Evolutionary conservation across 2,329 filamentous ascomycete species (phyloP), one percentile per base, ranked within the genome.

Genomic region (Diaporthe sp.): DNA sequence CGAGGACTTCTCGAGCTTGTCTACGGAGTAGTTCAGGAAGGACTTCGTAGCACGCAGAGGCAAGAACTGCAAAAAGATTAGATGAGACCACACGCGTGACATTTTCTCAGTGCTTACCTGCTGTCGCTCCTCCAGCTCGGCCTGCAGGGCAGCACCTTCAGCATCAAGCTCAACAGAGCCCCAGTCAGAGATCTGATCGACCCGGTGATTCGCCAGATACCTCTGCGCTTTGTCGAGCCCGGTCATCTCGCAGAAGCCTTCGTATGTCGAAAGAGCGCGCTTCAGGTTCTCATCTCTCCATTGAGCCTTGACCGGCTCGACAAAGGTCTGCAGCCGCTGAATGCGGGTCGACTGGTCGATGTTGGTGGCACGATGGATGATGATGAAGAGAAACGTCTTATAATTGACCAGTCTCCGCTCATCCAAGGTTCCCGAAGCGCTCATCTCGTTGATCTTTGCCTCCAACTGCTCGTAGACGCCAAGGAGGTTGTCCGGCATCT

Each of bases 341-440:
- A 96, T 88, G 75, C 96, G 94, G 49, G 91, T 85, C n/a, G 88
- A 87, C 25, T 90, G 88, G 78, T 97, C 93, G 46, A 98, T 89
- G 58, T 92, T 92, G 31, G 89, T 92, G 49, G 95, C 92, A 76
- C 97, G 95, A 83, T 98, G 96, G 91, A 97, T 93, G 77, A 99
- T 97, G 75, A 98, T 97, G 82, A 99, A 97, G 0, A 98, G 88
- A 77, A 98, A 96, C 13, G 95, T 96, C 79, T 92, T 94, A 80
- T 97, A 96, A 2, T 96, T 95, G 81, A 97, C 93, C 74, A 94
- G 92, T 44, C 96, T 91, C 81, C 96, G 95, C 80, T 96, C 93
- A 80, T 98, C 96, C 42, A 94, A 86, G 72, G 90, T 89, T 42
- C 94, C 91, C 65, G 94, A 91, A 77, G 92, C 88, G 81, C 94